A percentile compares a stretch with the other conserved stretches of the same genome.
These are phyloP conservation scores for Avena insularis DNA, from an alignment of 176 grass and related monocot species.

Conservation along the genomic window DNA sequence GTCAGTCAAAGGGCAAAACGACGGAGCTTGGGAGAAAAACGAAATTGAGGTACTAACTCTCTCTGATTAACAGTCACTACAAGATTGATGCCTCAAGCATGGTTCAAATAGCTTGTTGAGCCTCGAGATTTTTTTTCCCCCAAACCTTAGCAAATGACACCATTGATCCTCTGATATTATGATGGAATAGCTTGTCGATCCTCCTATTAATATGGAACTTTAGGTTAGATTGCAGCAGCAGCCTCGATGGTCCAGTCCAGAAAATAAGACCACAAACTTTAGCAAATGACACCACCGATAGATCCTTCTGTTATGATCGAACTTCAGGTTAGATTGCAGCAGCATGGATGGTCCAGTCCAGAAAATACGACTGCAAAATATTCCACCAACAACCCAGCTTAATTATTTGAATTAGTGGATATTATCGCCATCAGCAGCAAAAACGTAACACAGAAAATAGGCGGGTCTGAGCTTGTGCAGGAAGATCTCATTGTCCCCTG, in stretches of 20 bases:
- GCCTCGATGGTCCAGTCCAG: no score
- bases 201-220: no score
- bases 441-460: slow-evolving; percentile 10
- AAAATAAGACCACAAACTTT: no score
- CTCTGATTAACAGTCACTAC: no score
- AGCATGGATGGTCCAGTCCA: not conserved
- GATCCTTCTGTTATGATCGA: not conserved
- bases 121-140: no score
- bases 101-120: no score
- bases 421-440: slow-evolving; percentile 22
- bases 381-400: slow-evolving; percentile 4
- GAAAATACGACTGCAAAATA: not conserved
- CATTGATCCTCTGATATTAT: no score
- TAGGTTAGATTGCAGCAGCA: no score
- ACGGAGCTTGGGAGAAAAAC: not conserved
- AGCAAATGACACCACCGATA: not conserved
- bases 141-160: no score
- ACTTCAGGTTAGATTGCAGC: not conserved
- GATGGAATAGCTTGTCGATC: no score
- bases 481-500: slow-evolving; percentile 26
- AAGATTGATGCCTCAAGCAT: not conserved
- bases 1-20: not conserved
- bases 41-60: no score
- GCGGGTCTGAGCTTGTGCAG: slow-evolving; percentile 18
- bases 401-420: slow-evolving; percentile 22